A percentile compares a stretch with the other conserved stretches of the same genome.
phyloP scores from a whole-genome alignment of 176 grass and related monocot genomes.

The Zoysia japonica region DNA sequence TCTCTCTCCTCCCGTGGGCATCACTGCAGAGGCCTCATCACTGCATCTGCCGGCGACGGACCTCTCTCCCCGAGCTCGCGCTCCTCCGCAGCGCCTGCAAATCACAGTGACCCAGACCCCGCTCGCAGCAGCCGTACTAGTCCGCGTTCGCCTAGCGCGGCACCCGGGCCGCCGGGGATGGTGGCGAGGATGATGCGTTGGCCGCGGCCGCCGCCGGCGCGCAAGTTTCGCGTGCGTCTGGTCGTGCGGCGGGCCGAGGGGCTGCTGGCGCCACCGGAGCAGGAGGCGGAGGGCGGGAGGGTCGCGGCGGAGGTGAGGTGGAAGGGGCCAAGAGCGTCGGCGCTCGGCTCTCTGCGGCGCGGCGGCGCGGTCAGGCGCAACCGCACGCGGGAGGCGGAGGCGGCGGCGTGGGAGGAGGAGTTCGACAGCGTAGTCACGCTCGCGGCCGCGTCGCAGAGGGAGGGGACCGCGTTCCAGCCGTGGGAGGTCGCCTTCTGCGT shows the following conservation, averaged over 20 bases:
- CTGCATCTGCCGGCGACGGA: neutral
- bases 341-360: conserved; percentile 74
- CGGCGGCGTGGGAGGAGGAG: conserved; percentile 71
- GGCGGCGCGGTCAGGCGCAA: conserved; percentile 70
- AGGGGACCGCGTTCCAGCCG: conserved; percentile 60
- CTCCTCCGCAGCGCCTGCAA: neutral
- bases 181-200: conserved; percentile 87
- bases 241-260: conserved; percentile 68
- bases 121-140: neutral
- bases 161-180: conserved; percentile 35
- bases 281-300: conserved; percentile 13
- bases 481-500: conserved; percentile 86
- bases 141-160: neutral
- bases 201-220: conserved; percentile 70
- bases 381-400: conserved; percentile 69
- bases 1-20: conserved; percentile 45
- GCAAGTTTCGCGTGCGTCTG: conserved; percentile 74
- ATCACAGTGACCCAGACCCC: neutral
- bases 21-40: no score
- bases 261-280: neutral
- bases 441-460: conserved; percentile 60
- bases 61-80: no score
- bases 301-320: conserved; percentile 73
- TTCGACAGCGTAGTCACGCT: conserved; percentile 74
- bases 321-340: conserved; percentile 77